Evolutionary conservation across 192 early-diverging fungal species (phyloP), one percentile per base, ranked within the genome.

Genomic region (Podila verticillata): DNA sequence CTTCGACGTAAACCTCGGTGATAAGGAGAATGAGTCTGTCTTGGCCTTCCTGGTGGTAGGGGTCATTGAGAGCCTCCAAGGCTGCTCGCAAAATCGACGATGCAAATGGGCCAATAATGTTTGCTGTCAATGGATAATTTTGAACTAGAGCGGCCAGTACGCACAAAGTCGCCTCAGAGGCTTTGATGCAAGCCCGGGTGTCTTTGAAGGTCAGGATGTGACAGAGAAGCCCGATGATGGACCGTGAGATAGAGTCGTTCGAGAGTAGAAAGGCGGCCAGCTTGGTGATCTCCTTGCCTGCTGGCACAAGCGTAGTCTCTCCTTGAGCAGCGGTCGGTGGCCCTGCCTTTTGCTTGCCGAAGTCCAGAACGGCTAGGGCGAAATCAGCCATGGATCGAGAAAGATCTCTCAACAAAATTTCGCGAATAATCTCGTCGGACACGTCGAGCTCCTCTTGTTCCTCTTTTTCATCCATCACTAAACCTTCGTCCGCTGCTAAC

Each of bases 1-100:
- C 66, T 17, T 72, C 77, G 20, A 80, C 70, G 58, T 80, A 80
- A n/a, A 80, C 70, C n/a, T 80, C 77, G 0, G 77, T 80, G n/a
- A 80, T 68, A 15, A 80, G 65, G 29, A 66, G 58, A 13, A 80
- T 72, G 28, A 80, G 35, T 59, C 72, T 80, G 6, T 80, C 77
- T 22, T 80, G 77, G 0, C 77, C 77, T 20, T 80, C 77, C 65
- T 80, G 77, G 31, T 80, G 77, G 47, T 80, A 80, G 15, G 77
- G 70, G 32, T 80, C 70, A 26, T 70, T 70, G 20, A 80, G 39
- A 2, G 77, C 77, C 28, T 80, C 70, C 66, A 80, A 57, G 15
- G 70, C 65, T 15, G 77, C 70, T 20, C 57, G 57, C 7, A 80
- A 57, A 6, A 72, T 70, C 65, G 64, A 39, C 0, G 65, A 68